These are phyloP conservation scores for Sporothrix brunneoviolacea DNA, from an alignment of 2,329 filamentous ascomycete species.

Conservation along the genomic window DNA sequence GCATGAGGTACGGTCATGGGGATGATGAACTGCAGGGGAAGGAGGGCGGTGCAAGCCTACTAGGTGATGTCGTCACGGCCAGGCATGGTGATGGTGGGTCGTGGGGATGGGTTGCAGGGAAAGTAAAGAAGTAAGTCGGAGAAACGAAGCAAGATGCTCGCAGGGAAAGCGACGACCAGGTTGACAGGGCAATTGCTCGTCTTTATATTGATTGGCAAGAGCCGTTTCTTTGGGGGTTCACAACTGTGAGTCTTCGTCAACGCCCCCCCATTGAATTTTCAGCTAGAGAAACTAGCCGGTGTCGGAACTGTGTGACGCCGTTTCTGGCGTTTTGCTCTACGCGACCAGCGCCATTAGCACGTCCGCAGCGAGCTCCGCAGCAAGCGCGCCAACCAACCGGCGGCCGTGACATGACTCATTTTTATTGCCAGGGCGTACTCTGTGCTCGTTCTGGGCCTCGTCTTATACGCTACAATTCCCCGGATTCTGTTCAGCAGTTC, in stretches of 20 bases:
- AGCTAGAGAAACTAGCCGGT: constrained; percentile 9
- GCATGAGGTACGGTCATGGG: too few relatives aligned
- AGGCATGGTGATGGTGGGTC: constrained; percentile 14
- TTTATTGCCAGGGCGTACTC: too few relatives aligned
- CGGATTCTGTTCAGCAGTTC: constrained; percentile 2
- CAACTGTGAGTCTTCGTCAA: neutral
- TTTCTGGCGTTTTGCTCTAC: neutral
- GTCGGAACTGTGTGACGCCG: constrained; percentile 10
- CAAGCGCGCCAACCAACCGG: neutral
- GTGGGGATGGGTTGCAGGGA: neutral
- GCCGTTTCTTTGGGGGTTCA: too few relatives aligned
- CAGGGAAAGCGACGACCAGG: neutral
- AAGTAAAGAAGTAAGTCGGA: neutral
- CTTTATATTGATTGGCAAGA: too few relatives aligned
- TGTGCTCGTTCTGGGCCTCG: too few relatives aligned
- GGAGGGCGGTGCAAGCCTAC: too few relatives aligned
- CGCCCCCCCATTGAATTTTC: constrained; percentile 4
- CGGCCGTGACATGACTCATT: constrained; percentile 5
- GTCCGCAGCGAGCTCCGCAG: too few relatives aligned
- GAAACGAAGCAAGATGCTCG: neutral
- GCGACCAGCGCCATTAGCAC: too few relatives aligned
- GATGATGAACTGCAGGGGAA: too few relatives aligned
- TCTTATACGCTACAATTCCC: too few relatives aligned
- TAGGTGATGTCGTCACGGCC: constrained; percentile 20
- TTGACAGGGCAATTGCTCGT: neutral